A percentile compares a stretch with the other conserved stretches of the same genome.
phyloP scores from a whole-genome alignment of 2,329 filamentous ascomycete genomes.

The Penicillium sumatraense region DNA sequence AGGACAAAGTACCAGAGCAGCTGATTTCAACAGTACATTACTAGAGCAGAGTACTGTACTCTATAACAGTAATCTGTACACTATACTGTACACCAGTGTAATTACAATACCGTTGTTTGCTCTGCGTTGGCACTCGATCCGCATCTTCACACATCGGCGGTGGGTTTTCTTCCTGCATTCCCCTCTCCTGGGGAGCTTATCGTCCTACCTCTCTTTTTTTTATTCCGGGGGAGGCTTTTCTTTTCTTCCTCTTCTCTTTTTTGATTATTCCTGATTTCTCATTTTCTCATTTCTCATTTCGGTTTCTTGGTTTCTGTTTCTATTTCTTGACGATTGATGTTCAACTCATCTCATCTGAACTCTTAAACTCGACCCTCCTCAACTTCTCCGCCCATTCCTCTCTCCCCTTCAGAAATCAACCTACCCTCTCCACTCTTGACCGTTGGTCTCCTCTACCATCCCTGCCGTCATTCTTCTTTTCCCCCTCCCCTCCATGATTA shows the following conservation, averaged over 20 bases:
- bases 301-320: slow-evolving; percentile 4
- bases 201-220: background rate
- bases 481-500: slow-evolving; percentile 13
- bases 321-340: background rate
- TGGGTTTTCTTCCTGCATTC: slow-evolving; percentile 13
- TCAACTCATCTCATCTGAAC: too few species aligned
- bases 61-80: background rate
- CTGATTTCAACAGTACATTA: too few species aligned
- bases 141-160: slow-evolving; percentile 18
- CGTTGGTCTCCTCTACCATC: background rate
- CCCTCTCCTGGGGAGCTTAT: slow-evolving; percentile 7
- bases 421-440: background rate
- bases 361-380: background rate
- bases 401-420: too few species aligned
- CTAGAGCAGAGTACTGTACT: background rate
- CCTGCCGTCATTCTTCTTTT: background rate
- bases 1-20: too few species aligned
- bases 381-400: background rate
- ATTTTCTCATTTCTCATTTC: too few species aligned
- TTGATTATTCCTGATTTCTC: too few species aligned
- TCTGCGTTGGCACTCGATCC: slow-evolving; percentile 12
- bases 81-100: background rate
- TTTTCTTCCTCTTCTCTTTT: slow-evolving; percentile 2
- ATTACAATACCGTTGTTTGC: background rate
- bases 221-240: background rate